A percentile compares a stretch with the other conserved stretches of the same genome.
Conservation (phyloP, 768 basidiomycete species). For the Mycena metata region DNA sequence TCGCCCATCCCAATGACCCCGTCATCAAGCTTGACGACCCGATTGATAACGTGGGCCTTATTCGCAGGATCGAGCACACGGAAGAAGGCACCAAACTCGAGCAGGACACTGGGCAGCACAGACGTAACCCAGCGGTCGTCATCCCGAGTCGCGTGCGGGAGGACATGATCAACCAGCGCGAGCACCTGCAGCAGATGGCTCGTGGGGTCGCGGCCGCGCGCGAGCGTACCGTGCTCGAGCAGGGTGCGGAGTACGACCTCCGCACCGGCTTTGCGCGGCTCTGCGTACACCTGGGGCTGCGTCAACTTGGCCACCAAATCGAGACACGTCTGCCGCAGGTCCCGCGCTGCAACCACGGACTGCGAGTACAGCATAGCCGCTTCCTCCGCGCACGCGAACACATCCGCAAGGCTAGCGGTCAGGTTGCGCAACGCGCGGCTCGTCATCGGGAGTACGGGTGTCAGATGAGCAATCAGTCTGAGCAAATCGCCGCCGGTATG, state of each 20-base stretch:
- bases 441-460: conserved; percentile 62
- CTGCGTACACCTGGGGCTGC: conserved; percentile 46
- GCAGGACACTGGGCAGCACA: conserved; percentile 70
- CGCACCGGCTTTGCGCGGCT: conserved; percentile 56
- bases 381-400: conserved; percentile 68
- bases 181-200: conserved; percentile 69
- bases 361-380: conserved; percentile 58
- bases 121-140: conserved; percentile 63
- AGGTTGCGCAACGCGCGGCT: conserved; percentile 63
- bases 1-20: conserved; percentile 71
- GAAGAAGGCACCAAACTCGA: conserved; percentile 69
- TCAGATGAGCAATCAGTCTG: conserved; percentile 62
- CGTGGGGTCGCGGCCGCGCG: conserved; percentile 66
- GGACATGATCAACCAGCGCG: conserved; percentile 67
- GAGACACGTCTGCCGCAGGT: conserved; percentile 64
- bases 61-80: conserved; percentile 68
- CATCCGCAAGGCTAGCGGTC: conserved; percentile 60
- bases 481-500: conserved; percentile 67
- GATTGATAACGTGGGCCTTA: conserved; percentile 65
- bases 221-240: conserved; percentile 60
- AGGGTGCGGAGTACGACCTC: conserved; percentile 69
- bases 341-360: conserved; percentile 56
- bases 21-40: conserved; percentile 69
- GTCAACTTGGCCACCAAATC: conserved; percentile 61
- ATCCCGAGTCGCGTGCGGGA: conserved; percentile 57